phyloP scores from a whole-genome alignment of 2,329 filamentous ascomycete species.

The Trichoderma atrobrunneum region DNA sequence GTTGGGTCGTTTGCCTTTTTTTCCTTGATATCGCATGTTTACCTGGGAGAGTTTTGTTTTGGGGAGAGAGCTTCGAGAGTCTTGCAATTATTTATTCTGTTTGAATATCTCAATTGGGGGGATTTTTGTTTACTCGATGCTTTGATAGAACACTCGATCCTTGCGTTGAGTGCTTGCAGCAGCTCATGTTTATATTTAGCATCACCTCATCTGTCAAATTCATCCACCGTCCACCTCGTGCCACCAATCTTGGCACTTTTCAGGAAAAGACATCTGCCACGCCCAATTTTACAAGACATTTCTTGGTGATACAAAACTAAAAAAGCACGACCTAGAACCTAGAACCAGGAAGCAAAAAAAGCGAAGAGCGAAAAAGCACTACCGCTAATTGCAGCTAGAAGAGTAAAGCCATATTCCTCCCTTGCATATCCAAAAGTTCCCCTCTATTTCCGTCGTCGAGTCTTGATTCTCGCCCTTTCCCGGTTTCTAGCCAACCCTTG shows the following conservation, averaged over 20 bases:
- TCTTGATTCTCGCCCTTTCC: not conserved
- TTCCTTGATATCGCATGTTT: not conserved
- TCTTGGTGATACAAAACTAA: not conserved
- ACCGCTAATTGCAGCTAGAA: not conserved
- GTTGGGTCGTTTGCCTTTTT: not conserved
- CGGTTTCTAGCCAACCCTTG: not conserved
- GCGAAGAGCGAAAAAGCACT: not conserved
- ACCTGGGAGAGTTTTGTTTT: too few relatives aligned
- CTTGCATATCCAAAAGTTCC: not conserved
- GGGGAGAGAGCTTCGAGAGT: too few relatives aligned
- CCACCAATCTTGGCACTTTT: not conserved
- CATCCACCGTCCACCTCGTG: not conserved
- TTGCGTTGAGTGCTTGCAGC: not conserved
- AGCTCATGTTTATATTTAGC: not conserved
- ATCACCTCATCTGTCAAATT: not conserved
- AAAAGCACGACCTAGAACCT: not conserved
- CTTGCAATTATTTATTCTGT: not conserved
- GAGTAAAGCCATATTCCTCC: not conserved
- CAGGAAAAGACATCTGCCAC: not conserved
- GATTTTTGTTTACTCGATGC: not conserved
- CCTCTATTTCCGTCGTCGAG: not conserved
- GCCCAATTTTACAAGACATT: not conserved
- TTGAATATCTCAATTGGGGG: too few relatives aligned
- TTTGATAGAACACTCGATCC: too few relatives aligned
- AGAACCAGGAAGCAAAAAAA: not conserved